Conservation (phyloP, 2,329 filamentous ascomycete species). For the Trichophyton mentagrophytes region DNA sequence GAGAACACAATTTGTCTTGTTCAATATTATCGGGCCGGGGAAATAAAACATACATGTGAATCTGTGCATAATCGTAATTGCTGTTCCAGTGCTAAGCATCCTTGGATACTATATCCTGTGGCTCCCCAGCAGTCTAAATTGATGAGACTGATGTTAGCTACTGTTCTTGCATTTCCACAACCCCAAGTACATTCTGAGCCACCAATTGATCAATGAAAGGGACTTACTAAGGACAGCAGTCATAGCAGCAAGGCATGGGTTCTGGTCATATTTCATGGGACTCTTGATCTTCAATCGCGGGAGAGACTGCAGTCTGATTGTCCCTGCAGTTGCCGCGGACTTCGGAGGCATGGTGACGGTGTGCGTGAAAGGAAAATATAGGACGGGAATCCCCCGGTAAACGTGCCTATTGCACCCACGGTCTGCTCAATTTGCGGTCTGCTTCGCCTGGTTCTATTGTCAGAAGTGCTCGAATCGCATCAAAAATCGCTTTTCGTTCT, state of each 20-base stretch:
- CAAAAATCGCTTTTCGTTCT: background rate
- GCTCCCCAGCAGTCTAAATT: slow-evolving; percentile 36
- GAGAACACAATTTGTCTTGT: background rate
- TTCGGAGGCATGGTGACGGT: slow-evolving; percentile 30
- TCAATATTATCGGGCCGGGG: background rate
- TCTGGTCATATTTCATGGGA: slow-evolving; percentile 46
- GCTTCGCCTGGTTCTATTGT: background rate
- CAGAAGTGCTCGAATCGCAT: background rate
- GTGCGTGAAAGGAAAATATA: background rate
- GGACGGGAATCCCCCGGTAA: background rate
- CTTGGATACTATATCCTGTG: slow-evolving; percentile 38
- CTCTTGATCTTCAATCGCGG: slow-evolving; percentile 49
- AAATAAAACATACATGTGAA: slow-evolving; percentile 44
- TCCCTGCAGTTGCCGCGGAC: slow-evolving; percentile 33
- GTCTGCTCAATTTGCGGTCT: background rate
- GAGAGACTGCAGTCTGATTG: slow-evolving; percentile 36
- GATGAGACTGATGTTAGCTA: background rate
- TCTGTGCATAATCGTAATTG: slow-evolving; percentile 65
- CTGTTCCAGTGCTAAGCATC: slow-evolving; percentile 48
- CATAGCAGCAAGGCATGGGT: slow-evolving; percentile 56
- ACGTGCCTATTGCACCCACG: background rate
- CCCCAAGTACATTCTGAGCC: background rate
- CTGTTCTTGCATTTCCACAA: background rate
- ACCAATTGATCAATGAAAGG: background rate
- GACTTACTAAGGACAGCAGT: slow-evolving; percentile 49